Evolutionary conservation across 2,329 filamentous ascomycete species (phyloP).

Genomic region (Penicillium glabrum): DNA sequence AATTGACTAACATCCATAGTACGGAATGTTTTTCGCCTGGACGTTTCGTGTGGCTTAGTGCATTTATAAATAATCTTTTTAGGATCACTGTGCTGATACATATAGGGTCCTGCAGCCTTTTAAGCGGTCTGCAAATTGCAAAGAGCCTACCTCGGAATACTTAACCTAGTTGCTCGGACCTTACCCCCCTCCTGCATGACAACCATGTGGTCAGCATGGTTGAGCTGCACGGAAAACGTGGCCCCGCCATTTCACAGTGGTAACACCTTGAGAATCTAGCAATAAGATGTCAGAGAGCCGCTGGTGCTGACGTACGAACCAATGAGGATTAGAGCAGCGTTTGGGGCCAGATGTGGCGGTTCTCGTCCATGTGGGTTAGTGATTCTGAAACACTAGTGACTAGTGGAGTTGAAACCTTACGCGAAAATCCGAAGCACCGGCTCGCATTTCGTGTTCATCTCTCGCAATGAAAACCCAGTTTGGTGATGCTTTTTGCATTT

Average conservation of each 20-base stretch:
- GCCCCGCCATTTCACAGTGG: slow-evolving; percentile 6
- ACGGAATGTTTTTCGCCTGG: background rate
- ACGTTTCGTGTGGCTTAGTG: too few relatives aligned
- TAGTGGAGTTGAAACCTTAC: background rate
- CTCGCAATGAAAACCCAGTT: background rate
- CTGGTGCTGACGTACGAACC: background rate
- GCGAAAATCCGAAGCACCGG: background rate
- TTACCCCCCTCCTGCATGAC: slow-evolving; percentile 7
- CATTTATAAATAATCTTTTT: background rate
- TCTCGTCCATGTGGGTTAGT: background rate
- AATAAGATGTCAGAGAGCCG: background rate
- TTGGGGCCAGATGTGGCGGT: background rate
- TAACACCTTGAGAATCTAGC: background rate
- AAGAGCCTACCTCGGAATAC: background rate
- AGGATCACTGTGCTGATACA: background rate
- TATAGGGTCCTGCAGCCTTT: background rate
- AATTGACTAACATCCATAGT: slow-evolving; percentile 17
- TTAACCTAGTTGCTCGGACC: background rate
- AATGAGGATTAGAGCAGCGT: background rate
- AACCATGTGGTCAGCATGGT: slow-evolving; percentile 14
- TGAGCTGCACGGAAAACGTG: slow-evolving; percentile 8
- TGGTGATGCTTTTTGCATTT: background rate
- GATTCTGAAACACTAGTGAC: background rate
- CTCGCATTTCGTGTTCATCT: background rate
- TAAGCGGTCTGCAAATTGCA: background rate